Evolutionary conservation across 139 green algal genomes (phyloP), one percentile per base, ranked within the genome.

Genomic region (Picochlorum sp.): DNA sequence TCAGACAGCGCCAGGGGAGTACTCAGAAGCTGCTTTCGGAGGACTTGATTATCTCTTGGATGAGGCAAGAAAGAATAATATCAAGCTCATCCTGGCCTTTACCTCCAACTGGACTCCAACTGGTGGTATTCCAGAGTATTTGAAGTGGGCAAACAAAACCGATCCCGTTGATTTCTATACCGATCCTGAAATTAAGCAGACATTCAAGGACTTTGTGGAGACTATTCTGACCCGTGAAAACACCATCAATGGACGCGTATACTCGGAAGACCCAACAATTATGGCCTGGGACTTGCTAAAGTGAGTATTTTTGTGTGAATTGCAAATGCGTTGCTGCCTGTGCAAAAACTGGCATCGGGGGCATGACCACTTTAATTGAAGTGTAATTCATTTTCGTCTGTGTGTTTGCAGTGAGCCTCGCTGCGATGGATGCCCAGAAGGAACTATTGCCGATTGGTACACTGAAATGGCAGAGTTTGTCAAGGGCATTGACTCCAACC

Each of bases 231-330:
- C n/a, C 31, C 63, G 68, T 10, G 45, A 59, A 18, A 80, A 80
- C 56, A 72, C 54, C 55, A 68, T 80, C 59, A 80, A 73, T 51
- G 69, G 69, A 13, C 47, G 67, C 9, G 41, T 55, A 25, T 75
- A 75, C 64, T 52, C 18, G 7, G 55, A 80, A 3, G 73, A 80
- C 64, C 73, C 73, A 33, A 77, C 68, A 25, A 65, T 80, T 29
- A 40, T 80, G 37, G 73, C 68, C 22, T 76, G 63, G 66, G 69
- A 85, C 54, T 70, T 85, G 9, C 70, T 83, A 61, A 85, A 85
- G n/a, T n/a, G n/a, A n/a, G n/a, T n/a, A n/a, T n/a, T n/a, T n/a
- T n/a, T n/a, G n/a, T n/a, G n/a, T n/a, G n/a, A n/a, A n/a, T n/a
- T n/a, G n/a, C n/a, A n/a, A n/a, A n/a, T n/a, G n/a, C n/a, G n/a